Conservation (phyloP, 352 stramenopile genomes). For the Phytophthora sp. region DNA sequence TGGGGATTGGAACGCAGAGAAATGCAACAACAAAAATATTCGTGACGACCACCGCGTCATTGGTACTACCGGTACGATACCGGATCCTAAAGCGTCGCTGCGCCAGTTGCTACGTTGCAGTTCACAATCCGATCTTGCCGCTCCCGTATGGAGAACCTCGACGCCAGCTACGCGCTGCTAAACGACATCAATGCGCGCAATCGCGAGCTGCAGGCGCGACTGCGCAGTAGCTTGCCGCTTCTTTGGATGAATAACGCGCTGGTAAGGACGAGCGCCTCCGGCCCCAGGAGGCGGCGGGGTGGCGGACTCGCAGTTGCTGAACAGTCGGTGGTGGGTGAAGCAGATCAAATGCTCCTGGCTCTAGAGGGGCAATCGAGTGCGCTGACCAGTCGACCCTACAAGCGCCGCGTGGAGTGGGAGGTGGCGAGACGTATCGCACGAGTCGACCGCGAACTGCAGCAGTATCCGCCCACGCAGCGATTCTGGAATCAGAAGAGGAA, state of each 20-base stretch:
- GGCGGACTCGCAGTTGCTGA: not conserved
- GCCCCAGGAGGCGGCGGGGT: conserved; percentile 3
- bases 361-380: conserved; percentile 20
- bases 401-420: conserved; percentile 68
- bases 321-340: conserved; percentile 16
- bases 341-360: conserved; percentile 31
- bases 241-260: conserved; percentile 59
- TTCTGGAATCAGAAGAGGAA: conserved; percentile 65
- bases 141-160: conserved; percentile 35
- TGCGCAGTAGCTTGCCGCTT: conserved; percentile 55
- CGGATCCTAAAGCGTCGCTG: conserved; percentile 1
- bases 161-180: conserved; percentile 64
- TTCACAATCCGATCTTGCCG: conserved; percentile 13
- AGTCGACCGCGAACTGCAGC: conserved; percentile 64
- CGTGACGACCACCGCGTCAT: conserved; percentile 1
- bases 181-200: conserved; percentile 54
- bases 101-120: conserved; percentile 17
- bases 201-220: conserved; percentile 51
- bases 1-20: conserved; percentile 20
- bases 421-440: conserved; percentile 72
- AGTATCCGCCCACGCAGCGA: conserved; percentile 49
- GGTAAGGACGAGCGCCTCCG: conserved; percentile 38
- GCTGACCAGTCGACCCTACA: conserved; percentile 46
- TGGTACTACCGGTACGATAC: conserved; percentile 5
- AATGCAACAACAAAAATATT: conserved; percentile 17